A percentile compares a stretch with the other conserved stretches of the same genome.
Conservation (phyloP, 1,139 yeast genomes). For the Pneumocystis sp. region DNA sequence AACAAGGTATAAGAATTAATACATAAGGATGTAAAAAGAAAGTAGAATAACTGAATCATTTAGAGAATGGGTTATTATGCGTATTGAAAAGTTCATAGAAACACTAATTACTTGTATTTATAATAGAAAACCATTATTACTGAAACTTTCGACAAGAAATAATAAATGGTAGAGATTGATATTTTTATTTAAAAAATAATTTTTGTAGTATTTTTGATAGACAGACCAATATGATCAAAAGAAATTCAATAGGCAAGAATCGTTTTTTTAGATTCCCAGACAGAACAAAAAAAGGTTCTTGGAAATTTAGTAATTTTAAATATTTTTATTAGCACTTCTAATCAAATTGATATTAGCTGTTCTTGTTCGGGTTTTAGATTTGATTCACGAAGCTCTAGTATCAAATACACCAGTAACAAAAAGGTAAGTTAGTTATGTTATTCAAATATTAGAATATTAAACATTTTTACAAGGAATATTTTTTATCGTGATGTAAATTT, state of each 20-base stretch:
- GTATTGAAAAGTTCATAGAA: not conserved
- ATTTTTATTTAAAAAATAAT: not conserved
- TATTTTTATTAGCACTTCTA: not conserved
- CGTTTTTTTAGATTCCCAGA: constrained; percentile 5
- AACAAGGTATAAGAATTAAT: not conserved
- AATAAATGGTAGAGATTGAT: not conserved
- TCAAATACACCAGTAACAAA: not conserved
- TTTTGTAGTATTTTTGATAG: not conserved
- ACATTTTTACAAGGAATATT: constrained; percentile 39
- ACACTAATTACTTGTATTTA: not conserved
- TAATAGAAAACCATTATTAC: not conserved
- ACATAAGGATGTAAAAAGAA: not conserved
- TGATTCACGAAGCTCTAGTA: constrained; percentile 9
- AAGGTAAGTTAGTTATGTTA: not conserved
- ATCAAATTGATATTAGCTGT: constrained; percentile 4
- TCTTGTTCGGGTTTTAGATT: not conserved
- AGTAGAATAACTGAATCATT: not conserved
- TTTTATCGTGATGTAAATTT: constrained; percentile 49
- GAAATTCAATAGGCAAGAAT: not conserved
- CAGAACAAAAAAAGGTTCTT: not conserved
- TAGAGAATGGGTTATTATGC: not conserved
- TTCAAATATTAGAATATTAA: constrained; percentile 1
- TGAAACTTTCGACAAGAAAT: not conserved
- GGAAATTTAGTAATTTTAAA: constrained; percentile 6
- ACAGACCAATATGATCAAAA: not conserved